Evolutionary conservation across 495 filamentous ascomycete genomes (phyloP).

Genomic region (Margaritispora aquatica): DNA sequence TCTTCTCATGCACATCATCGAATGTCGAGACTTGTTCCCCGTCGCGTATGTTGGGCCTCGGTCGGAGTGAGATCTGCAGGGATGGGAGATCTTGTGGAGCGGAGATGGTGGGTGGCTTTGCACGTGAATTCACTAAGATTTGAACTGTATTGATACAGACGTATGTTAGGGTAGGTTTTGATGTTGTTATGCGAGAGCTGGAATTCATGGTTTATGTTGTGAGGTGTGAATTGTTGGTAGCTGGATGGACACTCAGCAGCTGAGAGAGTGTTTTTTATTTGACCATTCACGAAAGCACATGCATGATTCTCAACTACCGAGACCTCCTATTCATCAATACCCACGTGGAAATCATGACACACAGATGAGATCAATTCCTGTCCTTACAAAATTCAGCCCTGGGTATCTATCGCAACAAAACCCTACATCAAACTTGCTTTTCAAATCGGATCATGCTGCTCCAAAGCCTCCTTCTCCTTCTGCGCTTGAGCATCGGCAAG

Average conservation of each 20-base stretch:
- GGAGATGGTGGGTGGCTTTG: neutral
- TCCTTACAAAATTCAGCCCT: neutral
- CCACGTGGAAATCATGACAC: neutral
- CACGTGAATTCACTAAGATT: too few relatives aligned
- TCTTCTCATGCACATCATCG: conserved; percentile 19
- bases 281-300: neutral
- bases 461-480: conserved; percentile 9
- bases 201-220: too few relatives aligned
- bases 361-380: neutral
- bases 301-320: neutral
- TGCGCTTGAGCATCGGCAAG: conserved; percentile 23
- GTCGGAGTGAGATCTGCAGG: neutral
- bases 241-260: too few relatives aligned
- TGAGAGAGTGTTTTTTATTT: neutral
- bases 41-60: conserved; percentile 13
- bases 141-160: too few relatives aligned
- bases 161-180: too few relatives aligned
- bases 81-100: neutral
- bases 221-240: too few relatives aligned
- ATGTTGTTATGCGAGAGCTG: too few relatives aligned
- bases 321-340: neutral
- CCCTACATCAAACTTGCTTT: neutral
- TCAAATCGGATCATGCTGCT: neutral
- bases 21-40: too few relatives aligned
- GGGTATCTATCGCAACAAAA: neutral